Conservation (phyloP, 2,329 filamentous ascomycete species). For the Phyllosticta ampelicida region DNA sequence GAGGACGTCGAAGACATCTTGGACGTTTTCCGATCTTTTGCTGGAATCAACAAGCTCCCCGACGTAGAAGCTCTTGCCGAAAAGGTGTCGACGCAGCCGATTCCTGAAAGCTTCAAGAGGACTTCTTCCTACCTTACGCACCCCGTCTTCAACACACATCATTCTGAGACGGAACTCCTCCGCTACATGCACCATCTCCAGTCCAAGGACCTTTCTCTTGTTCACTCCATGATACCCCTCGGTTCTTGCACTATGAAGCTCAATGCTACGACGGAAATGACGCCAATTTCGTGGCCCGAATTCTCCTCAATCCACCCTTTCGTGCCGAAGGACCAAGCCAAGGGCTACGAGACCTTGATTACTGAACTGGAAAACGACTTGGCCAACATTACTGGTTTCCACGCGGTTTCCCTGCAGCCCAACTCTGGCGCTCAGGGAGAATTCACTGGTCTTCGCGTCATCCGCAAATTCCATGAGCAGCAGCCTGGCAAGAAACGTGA, state of each 20-base stretch:
- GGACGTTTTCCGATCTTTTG: conserved; percentile 42
- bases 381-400: conserved; percentile 76
- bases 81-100: conserved; percentile 4
- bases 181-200: conserved; percentile 89
- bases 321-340: conserved; percentile 50
- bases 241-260: conserved; percentile 99
- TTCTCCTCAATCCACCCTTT: conserved; percentile 78
- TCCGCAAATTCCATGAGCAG: conserved; percentile 71
- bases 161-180: conserved; percentile 88
- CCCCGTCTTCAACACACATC: conserved; percentile 87
- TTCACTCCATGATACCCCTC: conserved; percentile 95
- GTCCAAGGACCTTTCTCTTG: conserved; percentile 86
- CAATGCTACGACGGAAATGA: conserved; percentile 89
- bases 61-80: conserved; percentile 16
- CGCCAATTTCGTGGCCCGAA: conserved; percentile 65
- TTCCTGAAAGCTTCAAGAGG: conserved; percentile 55
- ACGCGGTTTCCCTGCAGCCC: conserved; percentile 79
- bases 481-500: conserved; percentile 61
- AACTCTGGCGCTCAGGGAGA: conserved; percentile 96
- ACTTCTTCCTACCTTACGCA: conserved; percentile 72
- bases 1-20: conserved; percentile 49
- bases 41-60: conserved; percentile 34
- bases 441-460: conserved; percentile 80
- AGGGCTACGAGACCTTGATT: conserved; percentile 62
- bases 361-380: conserved; percentile 64